Percentiles rank a stretch among this genome's conserved stretches.
Conservation (phyloP, 2,329 filamentous ascomycete species). For the Verticillium longisporum region DNA sequence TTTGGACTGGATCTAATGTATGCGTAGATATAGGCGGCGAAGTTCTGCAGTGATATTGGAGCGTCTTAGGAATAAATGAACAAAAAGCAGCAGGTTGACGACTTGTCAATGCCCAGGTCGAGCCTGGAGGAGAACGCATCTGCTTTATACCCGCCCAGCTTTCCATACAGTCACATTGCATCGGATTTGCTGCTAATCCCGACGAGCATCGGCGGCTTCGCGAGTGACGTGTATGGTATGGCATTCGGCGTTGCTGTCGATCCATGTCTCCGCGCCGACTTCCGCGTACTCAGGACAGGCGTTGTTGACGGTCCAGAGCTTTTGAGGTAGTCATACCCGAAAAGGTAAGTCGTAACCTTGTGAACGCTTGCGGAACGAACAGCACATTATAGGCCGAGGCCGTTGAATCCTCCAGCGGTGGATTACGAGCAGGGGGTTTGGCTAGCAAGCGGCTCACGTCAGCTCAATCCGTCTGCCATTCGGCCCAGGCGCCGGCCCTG, state of each 20-base stretch:
- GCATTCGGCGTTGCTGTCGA: not conserved
- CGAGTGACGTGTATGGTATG: not conserved
- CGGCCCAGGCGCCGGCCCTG: not conserved
- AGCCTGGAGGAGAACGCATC: not conserved
- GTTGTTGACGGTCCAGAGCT: not conserved
- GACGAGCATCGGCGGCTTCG: not conserved
- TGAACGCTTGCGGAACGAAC: not conserved
- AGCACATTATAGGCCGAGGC: not conserved
- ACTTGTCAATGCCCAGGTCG: no score
- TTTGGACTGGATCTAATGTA: not conserved
- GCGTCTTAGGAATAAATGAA: no score
- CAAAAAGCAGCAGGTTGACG: no score
- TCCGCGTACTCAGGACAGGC: not conserved
- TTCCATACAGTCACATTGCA: not conserved
- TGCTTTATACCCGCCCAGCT: not conserved
- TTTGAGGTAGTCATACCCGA: not conserved
- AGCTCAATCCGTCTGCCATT: not conserved
- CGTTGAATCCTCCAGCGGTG: not conserved
- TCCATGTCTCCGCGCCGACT: not conserved
- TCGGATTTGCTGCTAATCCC: not conserved
- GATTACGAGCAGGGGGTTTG: not conserved
- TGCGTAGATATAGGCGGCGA: not conserved
- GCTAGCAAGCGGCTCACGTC: not conserved
- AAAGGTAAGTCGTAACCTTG: not conserved
- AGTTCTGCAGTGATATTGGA: not conserved